Evolutionary conservation across 2,329 filamentous ascomycete genomes (phyloP), one percentile per base, ranked within the genome.

Genomic region (Hypoxylon sp.): DNA sequence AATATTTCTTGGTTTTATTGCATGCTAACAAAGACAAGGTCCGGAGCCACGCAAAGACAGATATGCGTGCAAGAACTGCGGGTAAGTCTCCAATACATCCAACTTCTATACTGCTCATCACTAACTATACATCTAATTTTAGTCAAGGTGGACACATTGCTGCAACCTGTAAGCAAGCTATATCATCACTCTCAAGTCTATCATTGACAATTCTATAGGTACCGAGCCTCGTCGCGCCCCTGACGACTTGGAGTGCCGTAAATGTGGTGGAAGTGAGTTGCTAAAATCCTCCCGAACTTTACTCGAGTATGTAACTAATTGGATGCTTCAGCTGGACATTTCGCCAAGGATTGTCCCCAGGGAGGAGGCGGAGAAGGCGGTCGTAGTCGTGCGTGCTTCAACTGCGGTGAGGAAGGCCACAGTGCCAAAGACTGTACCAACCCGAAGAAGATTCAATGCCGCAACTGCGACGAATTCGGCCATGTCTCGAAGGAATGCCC

Each of bases 61-160:
- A 63, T 90, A 86, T 71, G 88, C 88, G 6, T 92, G 91, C 85
- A 88, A 86, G 77, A 92, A 92, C 76, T 92, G 90, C 81, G 87
- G 71, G 75, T 76, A 76, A 86, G 83, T 84, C 71, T 66, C 79
- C 77, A 22, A 26, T 17, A 35, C 5, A 44, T 13, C 19, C n/a
- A 33, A 50, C 29, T 24, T 1, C 5, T 1, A 1, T 42, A 22
- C 29, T 11, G 4, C 11, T 26, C 19, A 35, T 50, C 24, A 22
- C 62, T 65, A 59, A 73, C 46, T 52, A 48, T 66, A 71, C 35
- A 0, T 8, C 51, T 31, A 24, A 64, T 44, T 70, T 44, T 66
- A 77, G 84, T 6, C 78, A 88, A 79, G 79, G 80, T 22, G 86
- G 86, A 14, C 87, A 89, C 75, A 83, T 79, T 64, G 80, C 78